phyloP scores from a whole-genome alignment of 1,284 basidiomycete species.

The Amylostereum areolatum region DNA sequence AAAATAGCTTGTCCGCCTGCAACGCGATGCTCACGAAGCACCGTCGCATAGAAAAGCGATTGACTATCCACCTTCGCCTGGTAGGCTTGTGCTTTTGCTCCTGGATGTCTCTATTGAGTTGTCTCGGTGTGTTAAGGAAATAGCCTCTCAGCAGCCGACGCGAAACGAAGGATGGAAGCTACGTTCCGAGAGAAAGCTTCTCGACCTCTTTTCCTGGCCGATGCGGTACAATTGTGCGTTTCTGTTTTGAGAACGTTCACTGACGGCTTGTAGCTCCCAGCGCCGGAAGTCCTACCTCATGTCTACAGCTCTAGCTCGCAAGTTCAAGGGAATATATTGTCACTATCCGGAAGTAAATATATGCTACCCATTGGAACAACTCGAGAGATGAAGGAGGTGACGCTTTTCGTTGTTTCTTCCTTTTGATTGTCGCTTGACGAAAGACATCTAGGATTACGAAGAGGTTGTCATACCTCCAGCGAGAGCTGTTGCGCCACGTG shows the following conservation, averaged over 20 bases:
- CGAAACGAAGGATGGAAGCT: slow-evolving; percentile 62
- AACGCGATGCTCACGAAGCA: too few species aligned
- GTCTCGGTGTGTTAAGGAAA: too few species aligned
- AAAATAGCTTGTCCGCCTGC: too few species aligned
- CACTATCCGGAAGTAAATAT: slow-evolving; percentile 72
- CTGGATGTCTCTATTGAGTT: too few species aligned
- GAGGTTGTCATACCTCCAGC: slow-evolving; percentile 92
- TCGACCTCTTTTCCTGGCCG: slow-evolving; percentile 61
- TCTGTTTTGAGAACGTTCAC: slow-evolving; percentile 10
- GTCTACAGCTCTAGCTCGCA: slow-evolving; percentile 76
- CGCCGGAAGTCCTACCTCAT: slow-evolving; percentile 75
- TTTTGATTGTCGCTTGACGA: background rate
- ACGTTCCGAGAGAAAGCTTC: slow-evolving; percentile 58
- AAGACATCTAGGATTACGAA: slow-evolving; percentile 48
- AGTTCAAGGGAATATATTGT: slow-evolving; percentile 64
- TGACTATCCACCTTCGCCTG: too few species aligned
- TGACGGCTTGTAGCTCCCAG: slow-evolving; percentile 36
- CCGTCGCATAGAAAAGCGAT: too few species aligned
- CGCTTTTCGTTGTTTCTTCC: slow-evolving; percentile 6
- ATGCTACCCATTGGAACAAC: slow-evolving; percentile 82
- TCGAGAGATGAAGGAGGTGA: slow-evolving; percentile 62
- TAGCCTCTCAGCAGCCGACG: slow-evolving; percentile 45
- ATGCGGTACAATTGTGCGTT: slow-evolving; percentile 37
- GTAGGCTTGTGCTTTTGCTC: too few species aligned
- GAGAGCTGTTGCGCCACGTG: slow-evolving; percentile 69